Base-by-base conservation (phyloP, 1,284 basidiomycete genomes). In the Marasmius sp. region DNA sequence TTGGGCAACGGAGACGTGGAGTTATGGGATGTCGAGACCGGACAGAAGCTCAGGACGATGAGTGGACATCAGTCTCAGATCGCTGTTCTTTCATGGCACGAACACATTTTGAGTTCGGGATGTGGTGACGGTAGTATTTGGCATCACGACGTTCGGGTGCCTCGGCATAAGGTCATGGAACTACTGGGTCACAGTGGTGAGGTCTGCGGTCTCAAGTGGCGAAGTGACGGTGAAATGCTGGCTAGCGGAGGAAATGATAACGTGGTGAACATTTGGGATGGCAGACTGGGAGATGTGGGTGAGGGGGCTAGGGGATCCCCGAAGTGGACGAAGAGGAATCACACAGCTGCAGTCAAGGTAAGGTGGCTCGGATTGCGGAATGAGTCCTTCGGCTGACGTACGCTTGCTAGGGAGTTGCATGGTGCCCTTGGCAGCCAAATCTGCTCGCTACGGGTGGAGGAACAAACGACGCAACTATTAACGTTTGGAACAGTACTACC, bases 171-270 rank as follows among this genome's bases (percentile, higher is more conserved):
- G 74, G 92, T 96, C 20, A 90, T 91, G 77, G 94, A 97, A 71
- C 79, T 97, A 41, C 75, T 90, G 3, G 95, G 95, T 0, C 96
- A 98, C 71, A 87, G 86, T 0, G 94, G 94, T 0, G 96, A 97
- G 73, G 93, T 97, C 6, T 95, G 94, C 71, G 91, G 92, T 2
- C 68, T 93, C 61, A 86, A 85, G 66, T 96, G 94, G 94, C 81
- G 94, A 48, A 71, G 79, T 2, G 93, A 94, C 66, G 93, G 93
- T 0, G 90, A 95, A 72, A 79, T 96, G n/a, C 82, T 98, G 36
- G 96, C 95, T 0, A 94, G 91, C 67, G 95, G 96, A 6, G 95
- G 94, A 0, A 97, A 98, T 73, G 96, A 98, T 75, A 97, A 98
- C 67, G 93, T 97, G 16, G 94, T 98, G 60, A 97, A 97, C 72